Percentiles rank a stretch among this genome's conserved stretches.
Evolutionary conservation across 495 filamentous ascomycete species (phyloP).

Genomic region (Lasiosphaeria ovina): DNA sequence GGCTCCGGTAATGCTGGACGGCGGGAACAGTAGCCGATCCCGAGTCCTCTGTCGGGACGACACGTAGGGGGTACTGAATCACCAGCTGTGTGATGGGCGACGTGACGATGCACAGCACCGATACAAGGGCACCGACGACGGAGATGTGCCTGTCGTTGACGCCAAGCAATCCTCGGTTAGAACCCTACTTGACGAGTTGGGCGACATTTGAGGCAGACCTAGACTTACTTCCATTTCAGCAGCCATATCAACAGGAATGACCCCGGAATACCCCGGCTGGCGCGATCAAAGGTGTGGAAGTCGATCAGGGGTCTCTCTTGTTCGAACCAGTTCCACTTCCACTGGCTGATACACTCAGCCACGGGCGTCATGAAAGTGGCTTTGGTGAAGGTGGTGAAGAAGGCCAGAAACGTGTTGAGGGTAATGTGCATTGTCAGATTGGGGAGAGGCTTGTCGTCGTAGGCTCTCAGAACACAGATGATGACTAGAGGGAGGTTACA

Average conservation of each 20-base stretch:
- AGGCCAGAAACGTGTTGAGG: slow-evolving; percentile 43
- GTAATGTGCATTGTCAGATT: slow-evolving; percentile 33
- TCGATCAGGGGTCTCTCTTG: slow-evolving; percentile 37
- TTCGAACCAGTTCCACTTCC: slow-evolving; percentile 47
- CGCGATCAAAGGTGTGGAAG: slow-evolving; percentile 43
- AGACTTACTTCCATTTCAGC: slow-evolving; percentile 5
- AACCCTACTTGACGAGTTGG: background rate
- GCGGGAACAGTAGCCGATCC: background rate
- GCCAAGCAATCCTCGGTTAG: too few relatives aligned
- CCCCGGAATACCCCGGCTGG: slow-evolving; percentile 26
- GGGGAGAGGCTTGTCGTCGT: slow-evolving; percentile 13
- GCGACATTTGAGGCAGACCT: too few relatives aligned
- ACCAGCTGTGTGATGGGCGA: slow-evolving; percentile 16
- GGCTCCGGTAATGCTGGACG: too few relatives aligned
- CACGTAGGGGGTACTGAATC: slow-evolving; percentile 10
- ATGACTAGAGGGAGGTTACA: slow-evolving; percentile 5
- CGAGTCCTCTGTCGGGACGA: too few relatives aligned
- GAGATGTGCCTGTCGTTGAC: slow-evolving; percentile 3
- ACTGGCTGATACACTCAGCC: slow-evolving; percentile 35
- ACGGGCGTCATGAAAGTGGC: slow-evolving; percentile 36
- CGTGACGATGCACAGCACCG: slow-evolving; percentile 15
- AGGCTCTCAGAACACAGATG: slow-evolving; percentile 11
- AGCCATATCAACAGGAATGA: slow-evolving; percentile 9
- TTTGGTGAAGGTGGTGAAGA: slow-evolving; percentile 42
- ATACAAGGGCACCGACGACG: slow-evolving; percentile 5